Percentiles rank a stretch among this genome's conserved stretches.
Conservation (phyloP, 2,329 filamentous ascomycete species). For the Ambrosiella cleistominuta region DNA sequence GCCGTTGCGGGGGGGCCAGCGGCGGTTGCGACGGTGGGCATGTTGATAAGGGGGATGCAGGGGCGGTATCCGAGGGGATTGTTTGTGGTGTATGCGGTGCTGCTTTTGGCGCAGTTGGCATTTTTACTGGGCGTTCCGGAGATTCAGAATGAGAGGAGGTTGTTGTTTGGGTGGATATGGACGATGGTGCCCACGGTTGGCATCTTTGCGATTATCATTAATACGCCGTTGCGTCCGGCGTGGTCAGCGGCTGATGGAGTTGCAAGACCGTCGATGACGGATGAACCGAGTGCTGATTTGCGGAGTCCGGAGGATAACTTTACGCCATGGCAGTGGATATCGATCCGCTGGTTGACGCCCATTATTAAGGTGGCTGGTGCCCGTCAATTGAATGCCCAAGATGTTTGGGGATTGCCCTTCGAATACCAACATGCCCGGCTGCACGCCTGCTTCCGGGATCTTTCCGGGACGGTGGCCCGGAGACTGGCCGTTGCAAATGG, state of each 20-base stretch:
- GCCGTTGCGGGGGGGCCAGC: neutral
- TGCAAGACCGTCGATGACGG: slow-evolving; percentile 28
- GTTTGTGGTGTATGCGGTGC: slow-evolving; percentile 18
- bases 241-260: slow-evolving; percentile 36
- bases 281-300: slow-evolving; percentile 22
- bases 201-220: slow-evolving; percentile 36
- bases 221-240: slow-evolving; percentile 54
- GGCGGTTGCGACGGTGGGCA: neutral
- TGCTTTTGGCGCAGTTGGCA: slow-evolving; percentile 18
- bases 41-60: neutral
- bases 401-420: slow-evolving; percentile 65
- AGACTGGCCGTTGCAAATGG: slow-evolving; percentile 61
- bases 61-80: slow-evolving; percentile 13
- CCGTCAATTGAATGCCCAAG: slow-evolving; percentile 54
- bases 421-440: slow-evolving; percentile 68
- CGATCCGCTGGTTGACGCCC: slow-evolving; percentile 65
- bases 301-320: slow-evolving; percentile 64
- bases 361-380: slow-evolving; percentile 48
- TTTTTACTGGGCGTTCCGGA: slow-evolving; percentile 16
- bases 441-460: slow-evolving; percentile 54
- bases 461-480: slow-evolving; percentile 53
- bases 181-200: slow-evolving; percentile 25
- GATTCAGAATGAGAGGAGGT: slow-evolving; percentile 12
- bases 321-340: slow-evolving; percentile 68
- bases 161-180: slow-evolving; percentile 16